A percentile compares a stretch with the other conserved stretches of the same genome.
Evolutionary conservation across 805 yeast genomes (phyloP).

Genomic region (Soucietia sequanensis): DNA sequence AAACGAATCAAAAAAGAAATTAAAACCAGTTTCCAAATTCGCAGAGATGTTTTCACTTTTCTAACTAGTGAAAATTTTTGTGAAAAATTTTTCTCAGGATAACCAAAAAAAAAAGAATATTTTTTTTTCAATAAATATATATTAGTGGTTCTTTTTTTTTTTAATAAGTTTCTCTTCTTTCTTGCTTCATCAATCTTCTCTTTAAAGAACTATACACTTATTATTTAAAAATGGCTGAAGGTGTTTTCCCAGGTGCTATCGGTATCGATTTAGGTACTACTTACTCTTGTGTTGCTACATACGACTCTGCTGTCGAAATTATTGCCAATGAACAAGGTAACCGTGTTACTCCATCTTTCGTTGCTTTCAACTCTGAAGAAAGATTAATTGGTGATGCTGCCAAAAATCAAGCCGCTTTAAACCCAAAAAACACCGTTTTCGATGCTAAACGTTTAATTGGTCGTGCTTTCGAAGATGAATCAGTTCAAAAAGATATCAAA

Average conservation of each 20-base stretch:
- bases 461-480: conserved; percentile 59
- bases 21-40: no score
- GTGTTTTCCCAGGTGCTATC: conserved; percentile 93
- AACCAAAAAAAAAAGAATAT: conserved; percentile 5
- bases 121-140: conserved; percentile 6
- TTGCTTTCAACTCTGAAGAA: conserved; percentile 48
- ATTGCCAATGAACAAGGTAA: conserved; percentile 53
- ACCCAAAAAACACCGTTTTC: conserved; percentile 50
- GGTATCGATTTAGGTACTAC: conserved; percentile 55
- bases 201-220: conserved; percentile 2
- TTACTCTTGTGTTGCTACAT: conserved; percentile 52
- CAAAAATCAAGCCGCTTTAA: conserved; percentile 50
- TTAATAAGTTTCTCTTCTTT: conserved; percentile 1
- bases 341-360: conserved; percentile 52
- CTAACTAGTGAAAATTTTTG: no score
- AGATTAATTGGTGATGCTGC: conserved; percentile 54
- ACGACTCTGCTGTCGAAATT: conserved; percentile 49
- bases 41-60: no score
- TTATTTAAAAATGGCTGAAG: conserved; percentile 75
- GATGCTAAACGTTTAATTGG: conserved; percentile 56
- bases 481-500: conserved; percentile 56
- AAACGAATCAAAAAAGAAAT: no score
- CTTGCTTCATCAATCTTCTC: conserved; percentile 6
- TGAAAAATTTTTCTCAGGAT: conserved; percentile 10
- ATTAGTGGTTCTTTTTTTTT: conserved; percentile 1